phyloP scores from a whole-genome alignment of 225 moss, liverwort and hornwort genomes.

The Straminergon stramineum region DNA sequence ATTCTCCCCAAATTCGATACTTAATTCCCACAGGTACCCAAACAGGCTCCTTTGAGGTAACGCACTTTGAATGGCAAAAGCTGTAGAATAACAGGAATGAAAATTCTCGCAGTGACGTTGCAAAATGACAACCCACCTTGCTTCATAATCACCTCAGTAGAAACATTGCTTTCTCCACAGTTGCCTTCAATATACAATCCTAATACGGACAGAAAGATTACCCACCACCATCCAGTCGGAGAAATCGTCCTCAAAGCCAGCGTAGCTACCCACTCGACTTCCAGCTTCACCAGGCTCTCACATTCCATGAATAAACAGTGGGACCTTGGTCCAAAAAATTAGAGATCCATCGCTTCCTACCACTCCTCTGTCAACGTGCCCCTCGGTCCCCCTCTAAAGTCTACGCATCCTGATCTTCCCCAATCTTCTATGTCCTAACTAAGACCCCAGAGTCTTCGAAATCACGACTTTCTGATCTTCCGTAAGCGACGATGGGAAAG shows the following conservation, averaged over 20 bases:
- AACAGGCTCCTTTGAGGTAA: not conserved
- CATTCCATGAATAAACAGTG: not conserved
- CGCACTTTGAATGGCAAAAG: not conserved
- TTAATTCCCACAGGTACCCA: not conserved
- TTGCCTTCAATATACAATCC: not conserved
- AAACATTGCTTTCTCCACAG: not conserved
- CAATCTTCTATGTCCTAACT: not conserved
- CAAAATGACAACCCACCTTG: too few relatives aligned
- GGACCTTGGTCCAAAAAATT: not conserved
- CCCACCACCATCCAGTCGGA: not conserved
- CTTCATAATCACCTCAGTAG: too few relatives aligned
- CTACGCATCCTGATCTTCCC: not conserved
- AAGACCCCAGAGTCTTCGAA: conserved; percentile 40
- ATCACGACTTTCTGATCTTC: conserved; percentile 62
- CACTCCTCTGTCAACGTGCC: not conserved
- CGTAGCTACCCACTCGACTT: not conserved
- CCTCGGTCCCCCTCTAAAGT: not conserved
- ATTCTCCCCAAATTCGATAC: too few relatives aligned
- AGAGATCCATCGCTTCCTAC: not conserved
- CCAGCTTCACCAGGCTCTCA: not conserved
- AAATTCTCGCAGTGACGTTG: not conserved
- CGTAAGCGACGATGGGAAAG: conserved; percentile 62
- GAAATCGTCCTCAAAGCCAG: not conserved
- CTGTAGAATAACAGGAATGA: not conserved
- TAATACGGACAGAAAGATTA: not conserved